These are phyloP conservation scores for Aspergillus saccharolyticus DNA, from an alignment of 495 filamentous ascomycete genomes.

Conservation along the genomic window DNA sequence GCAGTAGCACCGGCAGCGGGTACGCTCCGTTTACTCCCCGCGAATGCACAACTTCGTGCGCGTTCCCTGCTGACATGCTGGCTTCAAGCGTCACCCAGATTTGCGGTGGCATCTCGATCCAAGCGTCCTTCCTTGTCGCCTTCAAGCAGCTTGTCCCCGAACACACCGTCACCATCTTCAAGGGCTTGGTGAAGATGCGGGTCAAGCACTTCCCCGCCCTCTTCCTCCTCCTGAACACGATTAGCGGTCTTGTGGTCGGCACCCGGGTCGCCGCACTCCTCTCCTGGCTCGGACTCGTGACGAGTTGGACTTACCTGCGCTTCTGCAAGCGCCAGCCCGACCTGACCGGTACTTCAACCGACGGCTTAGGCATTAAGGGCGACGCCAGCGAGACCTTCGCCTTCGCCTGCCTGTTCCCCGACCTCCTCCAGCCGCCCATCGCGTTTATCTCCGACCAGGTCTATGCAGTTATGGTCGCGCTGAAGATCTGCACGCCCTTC, in stretches of 20 bases:
- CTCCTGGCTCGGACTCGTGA: constrained; percentile 74
- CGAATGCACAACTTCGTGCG: constrained; percentile 25
- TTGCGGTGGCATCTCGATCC: constrained; percentile 80
- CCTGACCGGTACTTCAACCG: constrained; percentile 48
- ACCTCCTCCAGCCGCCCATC: constrained; percentile 72
- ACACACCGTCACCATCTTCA: constrained; percentile 93
- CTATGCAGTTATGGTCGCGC: constrained; percentile 65
- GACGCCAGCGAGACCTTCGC: constrained; percentile 95
- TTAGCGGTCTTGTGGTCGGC: constrained; percentile 74
- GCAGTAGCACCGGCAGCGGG: constrained; percentile 62
- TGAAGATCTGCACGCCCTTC: constrained; percentile 80
- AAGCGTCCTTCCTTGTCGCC: constrained; percentile 91
- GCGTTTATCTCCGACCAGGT: constrained; percentile 66
- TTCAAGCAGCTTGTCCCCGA: constrained; percentile 98
- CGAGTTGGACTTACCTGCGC: constrained; percentile 92
- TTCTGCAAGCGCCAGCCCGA: constrained; percentile 85
- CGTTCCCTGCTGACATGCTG: constrained; percentile 39
- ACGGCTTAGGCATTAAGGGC: constrained; percentile 55
- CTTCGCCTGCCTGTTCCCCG: constrained; percentile 93
- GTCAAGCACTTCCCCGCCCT: constrained; percentile 91
- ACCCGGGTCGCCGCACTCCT: constrained; percentile 81
- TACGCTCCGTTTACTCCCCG: constrained; percentile 42
- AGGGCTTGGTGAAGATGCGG: constrained; percentile 79
- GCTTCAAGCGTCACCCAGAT: constrained; percentile 57
- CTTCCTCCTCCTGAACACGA: constrained; percentile 72